Percentiles rank a stretch among this genome's conserved stretches.
These are phyloP conservation scores for Termitomyces sp. DNA, from an alignment of 1,284 basidiomycete genomes.

Conservation along the genomic window DNA sequence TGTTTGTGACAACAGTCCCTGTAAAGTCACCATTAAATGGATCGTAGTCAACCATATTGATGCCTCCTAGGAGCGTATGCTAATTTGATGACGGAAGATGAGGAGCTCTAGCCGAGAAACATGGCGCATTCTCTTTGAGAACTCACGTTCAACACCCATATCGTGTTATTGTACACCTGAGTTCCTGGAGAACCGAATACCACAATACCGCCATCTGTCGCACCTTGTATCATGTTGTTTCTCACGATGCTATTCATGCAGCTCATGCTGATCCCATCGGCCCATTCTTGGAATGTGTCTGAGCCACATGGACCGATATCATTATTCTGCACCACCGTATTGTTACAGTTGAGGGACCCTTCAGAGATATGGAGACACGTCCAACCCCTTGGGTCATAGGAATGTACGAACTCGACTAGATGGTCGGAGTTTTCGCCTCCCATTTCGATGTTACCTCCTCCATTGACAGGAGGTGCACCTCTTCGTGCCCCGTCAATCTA, in stretches of 20 bases:
- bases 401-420: slow-evolving; percentile 65
- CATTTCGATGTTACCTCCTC: slow-evolving; percentile 76
- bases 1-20: slow-evolving; percentile 65
- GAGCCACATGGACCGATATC: slow-evolving; percentile 75
- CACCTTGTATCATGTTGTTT: slow-evolving; percentile 67
- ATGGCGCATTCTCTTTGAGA: slow-evolving; percentile 14
- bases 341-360: slow-evolving; percentile 61
- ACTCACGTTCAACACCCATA: slow-evolving; percentile 60
- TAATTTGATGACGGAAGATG: slow-evolving; percentile 21
- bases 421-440: slow-evolving; percentile 66
- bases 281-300: slow-evolving; percentile 68
- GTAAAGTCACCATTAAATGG: slow-evolving; percentile 74
- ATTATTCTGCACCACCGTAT: slow-evolving; percentile 68
- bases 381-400: slow-evolving; percentile 70
- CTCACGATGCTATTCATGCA: slow-evolving; percentile 64
- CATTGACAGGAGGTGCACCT: slow-evolving; percentile 43
- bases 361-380: slow-evolving; percentile 69
- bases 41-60: slow-evolving; percentile 75
- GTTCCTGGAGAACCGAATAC: slow-evolving; percentile 83
- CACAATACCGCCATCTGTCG: slow-evolving; percentile 86
- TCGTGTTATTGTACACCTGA: slow-evolving; percentile 61
- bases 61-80: slow-evolving; percentile 73
- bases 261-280: slow-evolving; percentile 79
- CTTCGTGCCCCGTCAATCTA: slow-evolving; percentile 66
- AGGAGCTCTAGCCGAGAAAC: neutral